A percentile compares a stretch with the other conserved stretches of the same genome.
Conservation (phyloP, 805 yeast genomes). For the Yarrowia keelungensis region DNA sequence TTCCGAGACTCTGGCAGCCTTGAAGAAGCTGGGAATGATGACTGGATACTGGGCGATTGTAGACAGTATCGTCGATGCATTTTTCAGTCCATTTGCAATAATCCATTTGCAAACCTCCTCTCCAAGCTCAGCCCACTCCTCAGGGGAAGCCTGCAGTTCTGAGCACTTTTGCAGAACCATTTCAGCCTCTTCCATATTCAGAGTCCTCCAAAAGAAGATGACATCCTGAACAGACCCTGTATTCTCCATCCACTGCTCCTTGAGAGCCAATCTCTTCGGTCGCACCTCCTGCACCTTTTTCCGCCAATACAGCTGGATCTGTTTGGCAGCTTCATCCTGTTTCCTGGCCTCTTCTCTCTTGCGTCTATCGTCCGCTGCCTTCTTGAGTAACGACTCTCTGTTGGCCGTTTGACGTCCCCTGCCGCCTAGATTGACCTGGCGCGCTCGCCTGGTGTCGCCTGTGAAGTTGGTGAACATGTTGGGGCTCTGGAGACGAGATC, state of each 20-base stretch:
- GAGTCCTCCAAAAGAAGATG: conserved; percentile 14
- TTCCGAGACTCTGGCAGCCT: conserved; percentile 2
- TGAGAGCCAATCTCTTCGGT: background rate
- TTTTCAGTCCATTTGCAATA: conserved; percentile 1
- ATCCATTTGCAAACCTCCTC: conserved; percentile 30
- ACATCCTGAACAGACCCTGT: background rate
- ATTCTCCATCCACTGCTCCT: background rate
- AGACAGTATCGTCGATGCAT: conserved; percentile 1
- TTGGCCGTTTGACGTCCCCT: conserved; percentile 50
- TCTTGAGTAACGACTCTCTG: conserved; percentile 59
- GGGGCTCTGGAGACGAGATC: background rate
- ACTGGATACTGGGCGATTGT: background rate
- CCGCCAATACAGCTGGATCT: conserved; percentile 55
- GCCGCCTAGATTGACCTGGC: conserved; percentile 71
- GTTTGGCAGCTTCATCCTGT: conserved; percentile 57
- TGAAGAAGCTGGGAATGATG: conserved; percentile 20
- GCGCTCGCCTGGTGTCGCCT: conserved; percentile 65
- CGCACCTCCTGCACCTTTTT: conserved; percentile 17
- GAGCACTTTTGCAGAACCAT: background rate
- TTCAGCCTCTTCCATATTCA: background rate
- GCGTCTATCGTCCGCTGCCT: conserved; percentile 69
- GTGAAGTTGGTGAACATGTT: conserved; percentile 56
- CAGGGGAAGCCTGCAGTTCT: background rate
- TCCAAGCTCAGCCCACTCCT: conserved; percentile 13
- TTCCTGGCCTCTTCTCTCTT: conserved; percentile 64